Conservation (phyloP, 768 basidiomycete genomes). For the Polyporus arcularius region DNA sequence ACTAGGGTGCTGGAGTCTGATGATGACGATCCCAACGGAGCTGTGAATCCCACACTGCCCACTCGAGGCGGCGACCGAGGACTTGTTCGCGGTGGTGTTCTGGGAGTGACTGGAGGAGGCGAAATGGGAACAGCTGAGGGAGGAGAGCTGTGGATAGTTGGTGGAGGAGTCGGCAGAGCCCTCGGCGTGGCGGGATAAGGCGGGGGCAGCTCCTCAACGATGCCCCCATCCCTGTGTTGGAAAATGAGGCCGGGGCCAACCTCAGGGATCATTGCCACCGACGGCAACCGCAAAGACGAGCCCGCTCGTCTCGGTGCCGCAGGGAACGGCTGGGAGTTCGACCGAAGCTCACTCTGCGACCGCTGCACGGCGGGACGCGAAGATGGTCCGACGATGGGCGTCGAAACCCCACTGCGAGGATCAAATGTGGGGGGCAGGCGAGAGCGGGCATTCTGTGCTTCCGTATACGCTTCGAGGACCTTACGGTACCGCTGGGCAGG, state of each 20-base stretch:
- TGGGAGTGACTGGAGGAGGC: neutral
- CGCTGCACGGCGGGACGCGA: constrained; percentile 6
- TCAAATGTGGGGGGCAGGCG: neutral
- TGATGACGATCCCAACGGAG: neutral
- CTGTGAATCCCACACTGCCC: no score
- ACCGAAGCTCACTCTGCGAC: constrained; percentile 6
- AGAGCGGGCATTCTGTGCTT: constrained; percentile 20
- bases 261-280: constrained; percentile 18
- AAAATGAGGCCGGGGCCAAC: constrained; percentile 37
- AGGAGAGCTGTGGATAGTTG: neutral
- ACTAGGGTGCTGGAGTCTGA: neutral
- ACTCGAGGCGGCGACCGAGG: no score
- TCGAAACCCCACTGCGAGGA: neutral
- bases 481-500: constrained; percentile 17
- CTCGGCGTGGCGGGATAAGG: constrained; percentile 30
- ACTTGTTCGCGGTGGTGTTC: neutral
- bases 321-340: constrained; percentile 6
- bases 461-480: constrained; percentile 18
- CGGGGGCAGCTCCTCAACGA: constrained; percentile 43
- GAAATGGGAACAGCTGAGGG: no score
- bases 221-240: constrained; percentile 41
- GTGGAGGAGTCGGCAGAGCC: neutral
- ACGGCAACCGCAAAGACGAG: constrained; percentile 14
- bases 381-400: constrained; percentile 5
- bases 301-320: constrained; percentile 9